Evolutionary conservation across 805 yeast genomes (phyloP).

Genomic region (Lipomyces yamanashiensis): DNA sequence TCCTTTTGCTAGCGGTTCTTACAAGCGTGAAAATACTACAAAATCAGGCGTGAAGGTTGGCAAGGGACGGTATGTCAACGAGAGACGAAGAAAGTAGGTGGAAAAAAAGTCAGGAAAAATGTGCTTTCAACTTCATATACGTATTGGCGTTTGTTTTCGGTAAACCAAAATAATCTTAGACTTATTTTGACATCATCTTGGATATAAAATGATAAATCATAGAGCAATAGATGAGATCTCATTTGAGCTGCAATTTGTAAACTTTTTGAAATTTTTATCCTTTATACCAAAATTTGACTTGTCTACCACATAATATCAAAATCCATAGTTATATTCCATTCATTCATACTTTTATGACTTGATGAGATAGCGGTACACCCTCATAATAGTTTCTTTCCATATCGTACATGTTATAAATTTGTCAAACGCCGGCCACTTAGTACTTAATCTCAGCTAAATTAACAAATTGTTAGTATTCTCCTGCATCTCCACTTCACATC

Average conservation of each 20-base stretch:
- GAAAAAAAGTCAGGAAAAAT: not conserved
- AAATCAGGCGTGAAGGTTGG: constrained; percentile 78
- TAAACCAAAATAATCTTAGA: not conserved
- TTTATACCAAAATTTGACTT: too few species aligned
- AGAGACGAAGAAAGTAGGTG: constrained; percentile 25
- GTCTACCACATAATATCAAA: too few species aligned
- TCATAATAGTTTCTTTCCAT: not conserved
- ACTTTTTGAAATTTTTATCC: too few species aligned
- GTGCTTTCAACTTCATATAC: too few species aligned
- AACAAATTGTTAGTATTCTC: not conserved
- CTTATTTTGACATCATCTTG: not conserved
- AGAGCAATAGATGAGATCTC: too few species aligned
- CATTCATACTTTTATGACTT: not conserved
- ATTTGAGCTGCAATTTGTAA: too few species aligned
- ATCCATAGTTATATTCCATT: not conserved
- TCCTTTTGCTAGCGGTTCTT: constrained; percentile 78
- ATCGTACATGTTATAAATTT: constrained; percentile 12
- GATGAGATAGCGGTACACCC: not conserved
- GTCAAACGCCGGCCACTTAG: not conserved
- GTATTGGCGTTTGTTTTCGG: not conserved
- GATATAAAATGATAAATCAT: not conserved
- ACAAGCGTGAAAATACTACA: constrained; percentile 50
- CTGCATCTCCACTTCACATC: not conserved
- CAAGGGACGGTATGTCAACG: constrained; percentile 78
- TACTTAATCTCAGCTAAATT: constrained; percentile 21